Evolutionary conservation across 2,329 filamentous ascomycete species (phyloP).

Genomic region (Orbilia blumenaviensis): DNA sequence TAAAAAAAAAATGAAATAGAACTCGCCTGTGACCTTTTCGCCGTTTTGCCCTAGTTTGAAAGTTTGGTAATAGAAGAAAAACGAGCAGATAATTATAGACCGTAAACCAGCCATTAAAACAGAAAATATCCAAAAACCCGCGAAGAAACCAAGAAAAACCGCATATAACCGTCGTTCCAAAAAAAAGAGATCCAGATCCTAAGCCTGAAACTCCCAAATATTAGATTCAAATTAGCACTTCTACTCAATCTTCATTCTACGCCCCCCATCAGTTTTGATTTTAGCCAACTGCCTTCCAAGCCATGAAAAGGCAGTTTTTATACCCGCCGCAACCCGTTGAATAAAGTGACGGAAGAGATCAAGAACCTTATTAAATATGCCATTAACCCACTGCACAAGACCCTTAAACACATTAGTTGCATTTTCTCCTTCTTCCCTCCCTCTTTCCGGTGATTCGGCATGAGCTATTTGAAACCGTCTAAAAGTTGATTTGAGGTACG

Average conservation of each 20-base stretch:
- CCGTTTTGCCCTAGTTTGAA: neutral
- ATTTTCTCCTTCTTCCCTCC: neutral
- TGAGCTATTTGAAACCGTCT: conserved; percentile 7
- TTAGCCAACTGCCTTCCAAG: neutral
- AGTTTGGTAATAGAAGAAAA: neutral
- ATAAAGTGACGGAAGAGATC: neutral
- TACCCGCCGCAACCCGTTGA: neutral
- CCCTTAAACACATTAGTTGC: neutral
- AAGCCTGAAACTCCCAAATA: too few species aligned
- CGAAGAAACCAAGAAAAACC: too few species aligned
- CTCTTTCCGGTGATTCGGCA: conserved; percentile 7
- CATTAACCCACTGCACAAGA: neutral
- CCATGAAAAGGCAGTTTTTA: conserved; percentile 1
- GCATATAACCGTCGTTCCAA: too few species aligned
- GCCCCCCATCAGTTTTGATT: neutral
- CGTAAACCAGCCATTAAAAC: neutral
- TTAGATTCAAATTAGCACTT: neutral
- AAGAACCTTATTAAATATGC: neutral
- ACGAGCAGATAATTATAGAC: neutral
- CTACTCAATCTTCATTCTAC: neutral
- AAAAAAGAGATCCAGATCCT: too few species aligned
- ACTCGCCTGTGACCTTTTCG: neutral
- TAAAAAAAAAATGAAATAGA: neutral
- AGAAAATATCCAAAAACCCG: neutral
- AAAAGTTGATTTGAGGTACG: neutral